Evolutionary conservation across 2,329 filamentous ascomycete species (phyloP).

Genomic region (Hawksworthiomyces lignivorus): DNA sequence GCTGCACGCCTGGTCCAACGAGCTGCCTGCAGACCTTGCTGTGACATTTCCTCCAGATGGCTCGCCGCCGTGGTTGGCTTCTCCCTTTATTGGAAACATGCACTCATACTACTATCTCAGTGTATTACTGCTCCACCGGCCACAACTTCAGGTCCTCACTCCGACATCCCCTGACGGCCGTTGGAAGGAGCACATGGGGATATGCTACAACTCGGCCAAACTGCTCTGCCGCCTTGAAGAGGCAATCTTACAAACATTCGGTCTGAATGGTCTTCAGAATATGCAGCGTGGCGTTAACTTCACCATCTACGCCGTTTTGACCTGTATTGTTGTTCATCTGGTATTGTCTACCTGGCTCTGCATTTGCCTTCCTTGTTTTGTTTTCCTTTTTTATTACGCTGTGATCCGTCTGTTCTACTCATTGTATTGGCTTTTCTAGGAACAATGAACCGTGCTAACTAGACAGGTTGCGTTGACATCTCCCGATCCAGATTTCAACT

Average conservation of each 20-base stretch:
- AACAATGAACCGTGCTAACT: constrained; percentile 9
- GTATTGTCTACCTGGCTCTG: constrained; percentile 45
- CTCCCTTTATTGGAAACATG: constrained; percentile 81
- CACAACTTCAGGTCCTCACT: constrained; percentile 73
- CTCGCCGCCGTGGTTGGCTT: constrained; percentile 74
- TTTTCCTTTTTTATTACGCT: not conserved
- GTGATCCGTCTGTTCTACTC: not conserved
- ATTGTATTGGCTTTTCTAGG: too few relatives aligned
- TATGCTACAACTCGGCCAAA: constrained; percentile 80
- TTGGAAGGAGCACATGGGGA: constrained; percentile 83
- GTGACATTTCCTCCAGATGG: constrained; percentile 72
- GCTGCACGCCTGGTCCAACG: constrained; percentile 67
- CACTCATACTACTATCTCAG: constrained; percentile 83
- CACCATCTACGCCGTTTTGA: constrained; percentile 84
- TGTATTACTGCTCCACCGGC: constrained; percentile 79
- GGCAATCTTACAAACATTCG: constrained; percentile 67
- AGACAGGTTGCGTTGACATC: constrained; percentile 81
- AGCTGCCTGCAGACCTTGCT: constrained; percentile 70
- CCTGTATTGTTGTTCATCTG: constrained; percentile 86
- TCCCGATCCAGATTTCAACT: constrained; percentile 80
- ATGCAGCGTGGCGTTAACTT: constrained; percentile 96
- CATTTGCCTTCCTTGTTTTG: not conserved
- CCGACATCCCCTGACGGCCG: constrained; percentile 60
- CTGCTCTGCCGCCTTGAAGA: constrained; percentile 81
- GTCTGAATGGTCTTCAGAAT: constrained; percentile 72